Base-by-base conservation (phyloP, 345 rosid species). In the Isatis tinctoria region DNA sequence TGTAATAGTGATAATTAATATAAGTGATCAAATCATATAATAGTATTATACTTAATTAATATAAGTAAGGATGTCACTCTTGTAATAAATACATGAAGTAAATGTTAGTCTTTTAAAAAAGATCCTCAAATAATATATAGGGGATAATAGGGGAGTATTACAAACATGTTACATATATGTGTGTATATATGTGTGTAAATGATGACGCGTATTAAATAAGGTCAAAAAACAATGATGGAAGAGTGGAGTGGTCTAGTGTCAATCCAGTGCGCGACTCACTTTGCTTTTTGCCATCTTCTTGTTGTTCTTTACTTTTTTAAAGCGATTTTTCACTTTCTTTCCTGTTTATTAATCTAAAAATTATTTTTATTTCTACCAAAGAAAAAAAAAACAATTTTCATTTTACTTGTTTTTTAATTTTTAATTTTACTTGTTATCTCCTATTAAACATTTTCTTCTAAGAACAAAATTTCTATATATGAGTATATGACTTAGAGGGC, bases 181-280 rank as follows among this genome's bases (percentile, higher is more conserved):
- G 18, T 68, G 26, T 24, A 4, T 27, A 4, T 26, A 0, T 41
- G 48, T 33, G 20, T 44, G 26, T 39, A 10, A 69, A 60, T 68
- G 48, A 69, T 76, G 70, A 62, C 0, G 41, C 51, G 18, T 69
- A 30, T 40, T 30, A 64, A 67, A 47, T 45, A 74, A 66, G 78
- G 78, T 58, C 78, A 51, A 32, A 62, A 32, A 54, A 63, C 71
- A 69, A 76, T 76, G 71, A 63, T 76, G 75, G 60, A 36, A 62
- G 71, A 69, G 70, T 63, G 75, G 71, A 69, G 70, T 63, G 75
- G 79, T 64, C 37, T 70, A 37, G 75, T 76, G 71, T 45, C 43
- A 44, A 70, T 70, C 75, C 61, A 76, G 59, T 36, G 79, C 75
- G 57, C 57, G 13, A 52, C 57, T 75, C 30, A 41, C 79, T 60